Conservation (phyloP, 2,329 filamentous ascomycete species). For the Fusarium nygamai region DNA sequence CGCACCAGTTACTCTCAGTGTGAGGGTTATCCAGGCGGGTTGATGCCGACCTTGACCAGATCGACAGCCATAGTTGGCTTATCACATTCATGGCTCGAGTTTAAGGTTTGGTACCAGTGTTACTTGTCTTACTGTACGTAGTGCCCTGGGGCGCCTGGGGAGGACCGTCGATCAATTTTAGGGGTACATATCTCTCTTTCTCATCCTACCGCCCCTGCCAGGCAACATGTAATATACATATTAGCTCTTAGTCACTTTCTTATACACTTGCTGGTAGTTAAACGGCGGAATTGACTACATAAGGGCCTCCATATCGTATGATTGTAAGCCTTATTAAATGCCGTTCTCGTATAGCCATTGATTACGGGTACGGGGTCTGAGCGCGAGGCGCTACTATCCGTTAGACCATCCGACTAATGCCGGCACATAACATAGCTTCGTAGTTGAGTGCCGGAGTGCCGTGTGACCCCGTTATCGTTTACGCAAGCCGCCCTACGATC, state of each 20-base stretch:
- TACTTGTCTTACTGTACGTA: background rate
- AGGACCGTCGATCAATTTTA: background rate
- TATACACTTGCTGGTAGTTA: rapidly evolving
- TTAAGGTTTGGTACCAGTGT: background rate
- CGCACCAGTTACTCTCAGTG: background rate
- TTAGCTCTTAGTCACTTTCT: background rate
- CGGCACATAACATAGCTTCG: background rate
- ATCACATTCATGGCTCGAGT: background rate
- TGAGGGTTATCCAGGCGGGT: background rate
- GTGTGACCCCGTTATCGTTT: rapidly evolving
- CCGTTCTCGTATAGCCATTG: background rate
- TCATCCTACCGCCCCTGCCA: background rate
- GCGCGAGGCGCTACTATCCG: background rate
- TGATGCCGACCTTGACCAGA: too few relatives aligned
- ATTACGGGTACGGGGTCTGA: background rate
- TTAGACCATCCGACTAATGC: background rate
- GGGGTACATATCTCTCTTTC: too few relatives aligned
- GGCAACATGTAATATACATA: too few relatives aligned
- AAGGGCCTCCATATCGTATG: too few relatives aligned
- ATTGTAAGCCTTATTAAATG: background rate
- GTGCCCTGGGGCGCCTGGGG: too few relatives aligned
- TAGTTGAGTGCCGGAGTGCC: background rate
- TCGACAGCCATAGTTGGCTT: background rate
- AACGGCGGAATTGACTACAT: background rate
- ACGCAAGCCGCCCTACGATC: background rate